phyloP scores from a whole-genome alignment of 2,329 filamentous ascomycete species.

The Fusarium subglutinans region DNA sequence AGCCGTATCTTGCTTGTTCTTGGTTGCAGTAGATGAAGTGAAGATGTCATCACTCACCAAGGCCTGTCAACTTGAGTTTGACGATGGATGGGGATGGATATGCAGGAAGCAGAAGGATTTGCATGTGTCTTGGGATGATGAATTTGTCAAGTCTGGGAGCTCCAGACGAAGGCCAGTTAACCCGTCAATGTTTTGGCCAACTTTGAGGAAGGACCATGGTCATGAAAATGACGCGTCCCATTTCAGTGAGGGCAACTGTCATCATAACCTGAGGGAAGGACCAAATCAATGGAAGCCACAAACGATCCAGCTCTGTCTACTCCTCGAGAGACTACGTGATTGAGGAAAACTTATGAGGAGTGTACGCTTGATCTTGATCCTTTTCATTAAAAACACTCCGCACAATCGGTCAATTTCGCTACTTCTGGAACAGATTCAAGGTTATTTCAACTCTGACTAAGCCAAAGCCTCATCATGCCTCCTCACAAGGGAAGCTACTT shows the following conservation, averaged over 20 bases:
- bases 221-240: neutral
- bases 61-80: neutral
- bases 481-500: neutral
- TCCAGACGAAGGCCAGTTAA: neutral
- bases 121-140: neutral
- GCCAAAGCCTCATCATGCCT: rapidly evolving
- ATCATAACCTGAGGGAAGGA: rapidly evolving
- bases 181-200: neutral
- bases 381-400: too few species aligned
- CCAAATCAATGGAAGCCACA: neutral
- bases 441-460: rapidly evolving
- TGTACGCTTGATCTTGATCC: neutral
- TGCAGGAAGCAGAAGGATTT: neutral
- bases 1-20: neutral
- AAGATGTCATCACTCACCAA: neutral
- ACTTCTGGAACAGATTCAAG: too few species aligned
- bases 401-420: neutral
- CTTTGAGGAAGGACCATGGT: neutral
- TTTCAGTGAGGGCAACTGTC: neutral
- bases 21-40: neutral
- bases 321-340: rapidly evolving
- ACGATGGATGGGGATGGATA: neutral
- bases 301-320: rapidly evolving
- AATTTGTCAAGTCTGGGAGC: neutral
- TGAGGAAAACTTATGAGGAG: neutral